Evolutionary conservation across 2,329 filamentous ascomycete species (phyloP), one percentile per base, ranked within the genome.

Genomic region (Colletotrichum melonis): DNA sequence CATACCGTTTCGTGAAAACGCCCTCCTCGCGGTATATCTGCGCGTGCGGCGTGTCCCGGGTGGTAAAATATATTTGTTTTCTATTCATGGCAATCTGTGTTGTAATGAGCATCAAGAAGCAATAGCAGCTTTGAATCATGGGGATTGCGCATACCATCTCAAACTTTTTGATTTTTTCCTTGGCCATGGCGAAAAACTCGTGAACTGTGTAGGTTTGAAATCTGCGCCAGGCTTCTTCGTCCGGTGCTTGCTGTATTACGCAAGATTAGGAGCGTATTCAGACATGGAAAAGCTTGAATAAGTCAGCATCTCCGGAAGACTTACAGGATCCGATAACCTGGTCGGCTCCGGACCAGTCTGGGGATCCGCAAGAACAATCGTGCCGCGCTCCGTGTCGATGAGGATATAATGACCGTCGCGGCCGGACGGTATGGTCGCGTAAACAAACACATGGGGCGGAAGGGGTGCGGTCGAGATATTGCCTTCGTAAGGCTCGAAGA

Each of bases 181-280:
- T 69, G 5, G 60, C 67, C 59, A 69, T 69, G 16, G 35, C 14
- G 35, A 69, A 64, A 59, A 69, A 69, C 38, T 58, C 59, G 19
- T 12, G 35, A 26, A 64, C 38, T 26, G 58, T 69, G 14, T 69
- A 69, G 4, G 59, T 64, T 14, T 28, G 35, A 26, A 24, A 64
- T 12, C 67, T 58, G 14, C 67, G 52, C 59, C 59, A 64, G 19
- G 30, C 67, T 58, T 64, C 59, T 69, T 58, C 52, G 16, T 69
- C 67, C 19, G 52, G 59, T 7, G 67, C 67, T 28, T n/a, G 35
- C 59, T 62, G 24, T 64, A 6, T 26, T 3, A 19, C 6, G 8
- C 5, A 9, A 49, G 9, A 28, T 69, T 22, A 64, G 52, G 26
- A 6, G 4, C 35, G 11, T 49, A 19, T 38, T 64, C 3, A 58